Evolutionary conservation across 2,329 filamentous ascomycete species (phyloP).

Genomic region (Pestalotiopsis sp.): DNA sequence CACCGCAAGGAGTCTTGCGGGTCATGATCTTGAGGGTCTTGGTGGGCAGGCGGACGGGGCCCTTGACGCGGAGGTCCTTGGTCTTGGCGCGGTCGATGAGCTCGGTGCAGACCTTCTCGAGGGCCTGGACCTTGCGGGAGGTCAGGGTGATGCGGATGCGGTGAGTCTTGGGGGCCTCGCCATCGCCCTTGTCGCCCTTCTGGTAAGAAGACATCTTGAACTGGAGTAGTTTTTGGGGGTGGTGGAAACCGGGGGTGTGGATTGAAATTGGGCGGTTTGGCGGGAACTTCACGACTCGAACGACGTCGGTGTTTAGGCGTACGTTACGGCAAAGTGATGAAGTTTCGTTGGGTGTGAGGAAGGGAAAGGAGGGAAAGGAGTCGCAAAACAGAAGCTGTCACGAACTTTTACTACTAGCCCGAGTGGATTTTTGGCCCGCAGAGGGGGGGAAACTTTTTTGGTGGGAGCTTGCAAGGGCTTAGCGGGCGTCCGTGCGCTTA

Average conservation of each 20-base stretch:
- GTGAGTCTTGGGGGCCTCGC: constrained; percentile 62
- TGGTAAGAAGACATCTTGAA: constrained; percentile 81
- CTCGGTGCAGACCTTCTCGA: constrained; percentile 98
- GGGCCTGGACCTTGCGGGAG: constrained; percentile 88
- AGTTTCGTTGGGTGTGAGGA: constrained; percentile 36
- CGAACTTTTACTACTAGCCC: not conserved
- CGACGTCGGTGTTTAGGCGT: constrained; percentile 34
- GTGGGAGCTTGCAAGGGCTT: not conserved
- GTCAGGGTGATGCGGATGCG: constrained; percentile 86
- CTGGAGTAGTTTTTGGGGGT: constrained; percentile 28
- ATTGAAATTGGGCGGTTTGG: constrained; percentile 3
- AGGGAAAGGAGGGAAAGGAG: constrained; percentile 14
- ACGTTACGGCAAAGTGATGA: constrained; percentile 82
- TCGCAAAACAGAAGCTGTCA: not conserved
- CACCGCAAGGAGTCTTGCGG: constrained; percentile 98
- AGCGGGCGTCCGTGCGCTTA: not conserved
- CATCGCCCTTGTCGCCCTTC: constrained; percentile 87
- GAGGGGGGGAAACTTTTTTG: constrained; percentile 9
- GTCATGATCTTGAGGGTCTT: constrained; percentile 96
- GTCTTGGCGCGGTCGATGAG: constrained; percentile 97
- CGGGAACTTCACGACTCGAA: constrained; percentile 76
- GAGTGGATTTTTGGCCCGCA: not conserved
- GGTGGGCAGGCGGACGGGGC: constrained; percentile 91
- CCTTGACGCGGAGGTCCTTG: constrained; percentile 97
- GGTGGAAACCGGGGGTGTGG: constrained; percentile 7